A percentile compares a stretch with the other conserved stretches of the same genome.
These are phyloP conservation scores for Zychaea mexicana DNA, from an alignment of 371 early-diverging fungal species.

Conservation along the genomic window DNA sequence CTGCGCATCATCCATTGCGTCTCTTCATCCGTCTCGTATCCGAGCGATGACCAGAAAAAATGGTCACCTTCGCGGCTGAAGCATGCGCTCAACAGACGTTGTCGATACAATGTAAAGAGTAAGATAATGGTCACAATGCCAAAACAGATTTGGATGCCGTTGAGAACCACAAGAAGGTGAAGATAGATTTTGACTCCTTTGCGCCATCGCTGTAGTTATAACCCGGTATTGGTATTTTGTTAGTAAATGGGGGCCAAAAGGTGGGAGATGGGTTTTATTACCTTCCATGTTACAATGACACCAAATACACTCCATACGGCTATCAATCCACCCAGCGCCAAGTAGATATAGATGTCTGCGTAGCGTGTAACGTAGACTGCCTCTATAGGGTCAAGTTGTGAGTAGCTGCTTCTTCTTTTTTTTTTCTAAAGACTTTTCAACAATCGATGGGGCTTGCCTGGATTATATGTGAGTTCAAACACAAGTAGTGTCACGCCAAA, in stretches of 20 bases:
- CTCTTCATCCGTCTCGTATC: constrained; percentile 9
- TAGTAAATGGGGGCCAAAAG: no score
- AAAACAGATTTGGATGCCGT: constrained; percentile 7
- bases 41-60: constrained; percentile 21
- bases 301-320: constrained; percentile 20
- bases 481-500: not conserved
- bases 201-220: not conserved
- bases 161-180: not conserved
- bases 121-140: constrained; percentile 17
- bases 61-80: not conserved
- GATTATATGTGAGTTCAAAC: constrained; percentile 7
- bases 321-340: constrained; percentile 9
- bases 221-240: not conserved
- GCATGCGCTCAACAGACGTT: constrained; percentile 1
- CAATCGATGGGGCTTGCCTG: no score
- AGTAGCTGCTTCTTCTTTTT: not conserved
- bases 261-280: not conserved
- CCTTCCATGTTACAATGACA: constrained; percentile 3
- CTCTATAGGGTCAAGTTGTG: not conserved
- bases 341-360: constrained; percentile 23
- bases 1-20: not conserved
- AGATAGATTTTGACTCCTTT: constrained; percentile 7
- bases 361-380: constrained; percentile 2
- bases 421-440: no score
- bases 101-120: constrained; percentile 16